Evolutionary conservation across 805 yeast genomes (phyloP), one percentile per base, ranked within the genome.

Genomic region (Lachancea waltii): DNA sequence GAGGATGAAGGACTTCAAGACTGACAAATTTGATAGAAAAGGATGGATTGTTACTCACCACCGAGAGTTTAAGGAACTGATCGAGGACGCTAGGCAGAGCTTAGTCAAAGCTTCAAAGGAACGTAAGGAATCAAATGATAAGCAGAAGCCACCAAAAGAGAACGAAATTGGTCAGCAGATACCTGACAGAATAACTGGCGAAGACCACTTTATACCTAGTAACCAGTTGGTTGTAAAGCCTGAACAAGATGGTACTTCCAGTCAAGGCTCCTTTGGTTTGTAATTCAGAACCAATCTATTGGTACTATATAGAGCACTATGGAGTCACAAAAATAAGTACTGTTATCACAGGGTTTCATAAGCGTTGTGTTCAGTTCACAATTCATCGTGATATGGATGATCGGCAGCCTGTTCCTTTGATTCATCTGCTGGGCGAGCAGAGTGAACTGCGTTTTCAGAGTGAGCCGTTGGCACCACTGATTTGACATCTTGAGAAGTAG

Each of bases 11-110:
- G 49, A 56, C 7, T 64, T 72, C 21, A 62, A 67, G 29, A 75
- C 64, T 35, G 75, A 72, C 46, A 65, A 63, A 43, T 75, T 74
- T 38, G 69, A 66, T 45, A 63, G 67, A 13, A 58, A 51, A 28
- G 60, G 62, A 16, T 75, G 79, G 79, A 54, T 60, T 28, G 44
- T 46, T 5, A 50, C 58, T 13, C 67, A 72, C 47, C 48, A 51
- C 6, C 56, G 57, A 24, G 73, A 72, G 33, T 75, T 68, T 39
- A 56, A 46, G 32, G 50, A 45, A 20, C 54, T 75, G 32, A 60
- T 61, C 9, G 53, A 47, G 16, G 62, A 62, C 27, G 76, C 77
- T 0, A 60, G 48, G 33, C 36, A 43, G 11, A 56, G 62, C 5
- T 45, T 44, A 32, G 41, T 48, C 44, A 28, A 40, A 33, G 29